Evolutionary conservation across 257 asterid genomes (phyloP).

Genomic region (Gentiana macrophylla): DNA sequence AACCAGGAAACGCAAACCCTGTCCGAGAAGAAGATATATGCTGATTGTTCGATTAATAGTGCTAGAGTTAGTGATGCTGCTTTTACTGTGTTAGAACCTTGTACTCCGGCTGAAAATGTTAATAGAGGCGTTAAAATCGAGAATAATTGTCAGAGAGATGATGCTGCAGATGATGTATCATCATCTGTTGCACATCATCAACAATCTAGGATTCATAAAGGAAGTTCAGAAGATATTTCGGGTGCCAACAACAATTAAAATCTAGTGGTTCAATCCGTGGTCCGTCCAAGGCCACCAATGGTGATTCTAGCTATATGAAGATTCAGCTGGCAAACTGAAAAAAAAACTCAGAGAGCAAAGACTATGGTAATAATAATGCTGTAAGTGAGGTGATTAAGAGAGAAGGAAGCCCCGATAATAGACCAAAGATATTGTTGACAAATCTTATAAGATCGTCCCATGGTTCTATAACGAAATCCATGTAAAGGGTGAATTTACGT

Average conservation of each 20-base stretch:
- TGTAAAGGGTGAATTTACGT: slow-evolving; percentile 40
- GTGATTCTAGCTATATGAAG: slow-evolving; percentile 38
- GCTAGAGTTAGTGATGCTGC: slow-evolving; percentile 25
- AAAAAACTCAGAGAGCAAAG: slow-evolving; percentile 51
- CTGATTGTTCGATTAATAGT: slow-evolving; percentile 26
- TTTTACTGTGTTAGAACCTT: slow-evolving; percentile 19
- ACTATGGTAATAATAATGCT: slow-evolving; percentile 12
- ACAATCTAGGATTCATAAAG: slow-evolving; percentile 33
- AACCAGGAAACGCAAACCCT: slow-evolving; percentile 21
- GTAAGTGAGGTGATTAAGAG: slow-evolving; percentile 36
- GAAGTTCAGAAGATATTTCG: slow-evolving; percentile 35
- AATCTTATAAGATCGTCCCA: slow-evolving; percentile 41
- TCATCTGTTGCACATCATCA: slow-evolving; percentile 21
- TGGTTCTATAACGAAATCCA: slow-evolving; percentile 28
- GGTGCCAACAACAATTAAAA: slow-evolving; percentile 41
- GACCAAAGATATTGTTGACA: slow-evolving; percentile 45
- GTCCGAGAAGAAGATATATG: slow-evolving; percentile 26
- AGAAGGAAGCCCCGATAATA: slow-evolving; percentile 49
- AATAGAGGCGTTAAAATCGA: slow-evolving; percentile 25
- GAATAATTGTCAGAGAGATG: slow-evolving; percentile 21
- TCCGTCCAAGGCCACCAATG: slow-evolving; percentile 30
- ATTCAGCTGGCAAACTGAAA: slow-evolving; percentile 28
- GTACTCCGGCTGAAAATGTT: slow-evolving; percentile 28
- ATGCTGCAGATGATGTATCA: slow-evolving; percentile 38
- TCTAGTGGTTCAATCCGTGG: slow-evolving; percentile 23